phyloP scores from a whole-genome alignment of 2,329 filamentous ascomycete species.

The Fusarium nodosum region DNA sequence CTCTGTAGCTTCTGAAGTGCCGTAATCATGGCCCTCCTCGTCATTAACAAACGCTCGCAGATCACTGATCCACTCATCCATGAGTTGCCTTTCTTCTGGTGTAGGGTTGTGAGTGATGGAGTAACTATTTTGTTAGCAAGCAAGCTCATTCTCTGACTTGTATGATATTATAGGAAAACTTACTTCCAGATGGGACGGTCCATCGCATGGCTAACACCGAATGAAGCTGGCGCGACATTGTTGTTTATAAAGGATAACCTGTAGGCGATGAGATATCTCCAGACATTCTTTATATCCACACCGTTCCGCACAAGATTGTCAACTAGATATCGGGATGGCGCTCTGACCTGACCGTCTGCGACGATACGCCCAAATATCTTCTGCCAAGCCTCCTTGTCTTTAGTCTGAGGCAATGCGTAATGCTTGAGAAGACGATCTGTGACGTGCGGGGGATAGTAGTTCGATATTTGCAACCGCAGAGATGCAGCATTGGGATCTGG shows the following conservation, averaged over 20 bases:
- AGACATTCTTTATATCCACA: constrained; percentile 5
- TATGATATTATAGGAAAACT: accelerated
- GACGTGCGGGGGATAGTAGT: constrained; percentile 8
- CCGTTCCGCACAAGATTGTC: constrained; percentile 17
- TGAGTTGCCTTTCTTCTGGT: background rate
- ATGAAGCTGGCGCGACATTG: constrained; percentile 2
- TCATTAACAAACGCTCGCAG: constrained; percentile 4
- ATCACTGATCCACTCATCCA: constrained; percentile 12
- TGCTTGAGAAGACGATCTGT: constrained; percentile 22
- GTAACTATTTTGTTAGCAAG: background rate
- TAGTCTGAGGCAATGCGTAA: background rate
- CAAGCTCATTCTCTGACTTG: accelerated
- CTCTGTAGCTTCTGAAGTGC: background rate
- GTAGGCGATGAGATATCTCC: constrained; percentile 25
- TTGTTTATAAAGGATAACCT: constrained; percentile 9
- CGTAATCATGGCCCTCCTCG: background rate
- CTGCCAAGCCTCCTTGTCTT: constrained; percentile 14
- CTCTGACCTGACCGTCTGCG: constrained; percentile 19
- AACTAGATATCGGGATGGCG: constrained; percentile 14
- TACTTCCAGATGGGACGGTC: constrained; percentile 27
- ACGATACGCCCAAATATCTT: constrained; percentile 14
- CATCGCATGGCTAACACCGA: constrained; percentile 28
- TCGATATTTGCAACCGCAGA: constrained; percentile 7
- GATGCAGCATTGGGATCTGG: constrained; percentile 1
- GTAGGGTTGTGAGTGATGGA: constrained; percentile 11